Base-by-base conservation (phyloP, 495 filamentous ascomycete species). In the Bacidia gigantensis region DNA sequence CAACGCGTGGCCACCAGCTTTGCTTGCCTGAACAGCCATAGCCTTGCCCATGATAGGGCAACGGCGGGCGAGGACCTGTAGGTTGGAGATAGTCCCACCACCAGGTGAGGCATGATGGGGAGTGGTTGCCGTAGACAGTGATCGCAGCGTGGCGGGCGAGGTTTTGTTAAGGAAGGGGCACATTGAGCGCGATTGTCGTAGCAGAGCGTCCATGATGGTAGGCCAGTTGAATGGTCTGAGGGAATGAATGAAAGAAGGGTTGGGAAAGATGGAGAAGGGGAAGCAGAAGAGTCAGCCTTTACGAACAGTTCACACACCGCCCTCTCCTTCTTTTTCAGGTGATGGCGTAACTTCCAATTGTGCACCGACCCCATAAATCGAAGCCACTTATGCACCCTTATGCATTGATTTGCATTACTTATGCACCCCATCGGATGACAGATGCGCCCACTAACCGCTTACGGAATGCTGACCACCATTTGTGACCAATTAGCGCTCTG, bases 21-120 rank as follows among this genome's bases (percentile, higher is more conserved):
- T 61, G 56, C 81, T 79, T 61, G 84, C 84, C 74, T 95, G 90
- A 18, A 95, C 81, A 43, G 87, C 86, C 60, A 98, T 76, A 41
- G 92, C 92, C 73, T 95, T 95, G 66, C 88, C 89, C 92, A 98
- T 98, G 65, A 98, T 80, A 52, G 92, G 92, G 80, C 92, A 98
- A 60, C 92, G 87, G 61, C 87, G 84, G 58, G 89, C 92, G 56
- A 94, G 77, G 49, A 92, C 79, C 74, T 96, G 93, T 57, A 98
- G 78, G 70, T 96, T 97, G 60, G 89, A 95, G 80, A 97, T 95
- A 66, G 83, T 86, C 56, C 89, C 87, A 47, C 89, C 90, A 56
- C 87, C 84, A 24, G 81, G 82, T 44, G 82, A 87, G 46, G 74
- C 70, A 64, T 77, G 67, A 60, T 82, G 76, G 60, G 84, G 77